Percentiles rank a stretch among this genome's conserved stretches.
phyloP scores from a whole-genome alignment of 225 moss, liverwort and hornwort species.

The Asterella californica region DNA sequence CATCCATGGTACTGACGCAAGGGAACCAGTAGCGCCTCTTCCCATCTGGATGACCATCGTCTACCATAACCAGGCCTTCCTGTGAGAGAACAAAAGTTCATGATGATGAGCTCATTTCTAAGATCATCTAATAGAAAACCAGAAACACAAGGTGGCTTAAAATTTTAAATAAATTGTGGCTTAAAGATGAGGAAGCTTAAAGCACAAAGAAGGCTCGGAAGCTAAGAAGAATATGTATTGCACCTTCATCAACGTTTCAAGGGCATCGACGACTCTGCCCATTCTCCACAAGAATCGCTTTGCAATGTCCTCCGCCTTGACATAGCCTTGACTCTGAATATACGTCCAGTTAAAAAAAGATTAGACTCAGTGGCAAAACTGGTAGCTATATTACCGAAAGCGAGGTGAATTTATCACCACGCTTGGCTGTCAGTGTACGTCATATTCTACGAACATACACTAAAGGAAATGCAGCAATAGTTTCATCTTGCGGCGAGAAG shows the following conservation, averaged over 20 bases:
- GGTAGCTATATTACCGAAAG: background rate
- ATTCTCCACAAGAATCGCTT: constrained; percentile 57
- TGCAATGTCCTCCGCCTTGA: constrained; percentile 59
- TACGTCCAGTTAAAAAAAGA: background rate
- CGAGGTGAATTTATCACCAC: background rate
- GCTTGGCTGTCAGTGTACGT: background rate
- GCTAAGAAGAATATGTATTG: background rate
- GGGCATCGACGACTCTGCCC: constrained; percentile 70
- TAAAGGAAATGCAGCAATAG: too few species aligned
- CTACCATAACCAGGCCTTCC: constrained; percentile 93
- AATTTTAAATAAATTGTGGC: background rate
- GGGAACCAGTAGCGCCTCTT: constrained; percentile 80
- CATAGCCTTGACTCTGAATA: constrained; percentile 56
- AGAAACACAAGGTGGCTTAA: background rate
- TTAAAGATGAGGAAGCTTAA: background rate
- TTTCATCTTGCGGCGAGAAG: too few species aligned
- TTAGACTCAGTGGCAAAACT: background rate
- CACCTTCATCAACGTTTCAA: constrained; percentile 69
- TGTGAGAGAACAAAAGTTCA: constrained; percentile 17
- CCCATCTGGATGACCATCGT: constrained; percentile 76
- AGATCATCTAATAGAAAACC: background rate
- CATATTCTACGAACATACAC: background rate
- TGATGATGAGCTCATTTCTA: background rate
- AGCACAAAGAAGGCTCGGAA: background rate
- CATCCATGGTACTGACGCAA: constrained; percentile 54